These are phyloP conservation scores for Hemileccinum impolitum DNA, from an alignment of 768 basidiomycete species.

Conservation along the genomic window DNA sequence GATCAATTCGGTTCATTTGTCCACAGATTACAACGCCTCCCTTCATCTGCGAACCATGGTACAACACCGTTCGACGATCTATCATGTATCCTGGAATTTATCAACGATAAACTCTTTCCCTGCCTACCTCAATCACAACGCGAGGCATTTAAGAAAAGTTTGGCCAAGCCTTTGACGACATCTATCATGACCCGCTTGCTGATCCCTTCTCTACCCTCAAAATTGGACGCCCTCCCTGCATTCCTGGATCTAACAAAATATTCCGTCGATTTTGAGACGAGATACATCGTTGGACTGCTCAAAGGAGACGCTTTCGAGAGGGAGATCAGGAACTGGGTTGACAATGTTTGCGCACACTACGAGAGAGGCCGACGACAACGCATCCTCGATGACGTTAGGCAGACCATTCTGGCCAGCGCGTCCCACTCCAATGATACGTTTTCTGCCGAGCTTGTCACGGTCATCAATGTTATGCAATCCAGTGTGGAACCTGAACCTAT, in stretches of 20 bases:
- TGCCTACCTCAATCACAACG: constrained; percentile 47
- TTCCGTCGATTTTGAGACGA: constrained; percentile 67
- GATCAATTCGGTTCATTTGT: constrained; percentile 33
- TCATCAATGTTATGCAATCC: constrained; percentile 1
- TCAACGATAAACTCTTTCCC: constrained; percentile 55
- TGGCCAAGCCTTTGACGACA: constrained; percentile 58
- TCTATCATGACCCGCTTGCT: constrained; percentile 66
- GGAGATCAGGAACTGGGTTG: constrained; percentile 65
- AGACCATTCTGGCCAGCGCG: constrained; percentile 42
- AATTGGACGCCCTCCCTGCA: constrained; percentile 52
- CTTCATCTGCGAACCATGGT: constrained; percentile 39
- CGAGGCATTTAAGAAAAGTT: constrained; percentile 47
- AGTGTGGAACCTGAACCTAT: background rate
- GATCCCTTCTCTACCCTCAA: constrained; percentile 65
- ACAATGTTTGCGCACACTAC: constrained; percentile 68
- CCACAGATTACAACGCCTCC: constrained; percentile 46
- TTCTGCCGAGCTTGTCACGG: constrained; percentile 18
- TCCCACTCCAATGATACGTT: constrained; percentile 23
- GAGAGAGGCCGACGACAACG: constrained; percentile 68
- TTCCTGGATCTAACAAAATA: constrained; percentile 56
- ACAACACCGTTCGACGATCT: constrained; percentile 50
- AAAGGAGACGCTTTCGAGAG: constrained; percentile 46
- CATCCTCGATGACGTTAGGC: constrained; percentile 62
- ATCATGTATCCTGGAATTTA: constrained; percentile 56
- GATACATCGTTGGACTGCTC: constrained; percentile 47